Evolutionary conservation across 352 stramenopile genomes (phyloP).

Genomic region (Phytophthora agathidicida): DNA sequence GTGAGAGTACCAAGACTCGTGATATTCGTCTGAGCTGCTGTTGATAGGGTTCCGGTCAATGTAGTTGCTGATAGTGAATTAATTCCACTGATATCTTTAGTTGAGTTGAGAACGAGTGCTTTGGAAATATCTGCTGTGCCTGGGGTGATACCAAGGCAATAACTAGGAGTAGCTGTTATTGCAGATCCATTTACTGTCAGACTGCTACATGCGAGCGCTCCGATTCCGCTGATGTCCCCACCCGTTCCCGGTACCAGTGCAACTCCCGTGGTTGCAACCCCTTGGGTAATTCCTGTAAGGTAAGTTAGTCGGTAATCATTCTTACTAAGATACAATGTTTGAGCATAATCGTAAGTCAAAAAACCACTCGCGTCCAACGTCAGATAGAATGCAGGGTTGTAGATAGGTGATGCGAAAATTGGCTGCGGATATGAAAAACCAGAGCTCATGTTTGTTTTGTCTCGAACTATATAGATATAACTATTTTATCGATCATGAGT

Average conservation of each 20-base stretch:
- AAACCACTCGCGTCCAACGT: not conserved
- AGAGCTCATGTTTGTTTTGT: slow-evolving; percentile 9
- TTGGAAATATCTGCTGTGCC: slow-evolving; percentile 1
- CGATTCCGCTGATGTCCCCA: not conserved
- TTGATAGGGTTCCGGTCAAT: too few species aligned
- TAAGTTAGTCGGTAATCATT: slow-evolving; percentile 5
- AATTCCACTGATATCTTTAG: not conserved
- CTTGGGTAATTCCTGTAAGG: too few species aligned
- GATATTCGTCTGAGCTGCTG: too few species aligned
- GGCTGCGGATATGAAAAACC: slow-evolving; percentile 5
- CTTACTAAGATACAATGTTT: slow-evolving; percentile 1
- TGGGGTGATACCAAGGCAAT: not conserved
- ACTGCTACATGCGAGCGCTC: not conserved
- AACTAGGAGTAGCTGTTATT: not conserved
- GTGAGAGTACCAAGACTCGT: too few species aligned
- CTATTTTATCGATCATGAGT: slow-evolving; percentile 8
- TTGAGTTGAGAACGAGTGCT: not conserved
- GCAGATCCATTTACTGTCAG: not conserved
- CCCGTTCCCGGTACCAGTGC: not conserved
- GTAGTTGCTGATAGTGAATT: not conserved
- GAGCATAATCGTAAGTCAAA: slow-evolving; percentile 4
- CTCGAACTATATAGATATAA: slow-evolving; percentile 3
- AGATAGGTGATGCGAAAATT: slow-evolving; percentile 4
- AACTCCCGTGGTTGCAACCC: not conserved
- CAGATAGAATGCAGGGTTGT: slow-evolving; percentile 11